Percentiles rank a stretch among this genome's conserved stretches.
Evolutionary conservation across 805 yeast genomes (phyloP).

Genomic region (Zygosaccharomyces gambellarensis): DNA sequence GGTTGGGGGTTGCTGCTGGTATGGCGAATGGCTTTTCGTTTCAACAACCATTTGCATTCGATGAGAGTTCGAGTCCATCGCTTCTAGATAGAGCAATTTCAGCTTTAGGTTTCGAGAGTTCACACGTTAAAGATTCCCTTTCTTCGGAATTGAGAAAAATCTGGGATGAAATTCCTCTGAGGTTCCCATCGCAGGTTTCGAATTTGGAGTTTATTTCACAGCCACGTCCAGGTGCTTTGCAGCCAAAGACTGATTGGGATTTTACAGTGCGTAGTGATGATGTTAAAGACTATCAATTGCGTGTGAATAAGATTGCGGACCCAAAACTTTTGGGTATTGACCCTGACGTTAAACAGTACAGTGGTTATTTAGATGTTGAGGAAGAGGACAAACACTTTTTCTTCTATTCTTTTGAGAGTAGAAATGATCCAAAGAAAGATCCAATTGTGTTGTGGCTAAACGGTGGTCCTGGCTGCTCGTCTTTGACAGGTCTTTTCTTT

Average conservation of each 20-base stretch:
- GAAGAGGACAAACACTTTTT: slow-evolving; percentile 86
- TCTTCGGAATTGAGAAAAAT: slow-evolving; percentile 45
- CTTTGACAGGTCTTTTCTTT: slow-evolving; percentile 79
- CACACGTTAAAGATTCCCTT: slow-evolving; percentile 37
- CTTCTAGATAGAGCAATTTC: slow-evolving; percentile 47
- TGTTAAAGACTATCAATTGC: slow-evolving; percentile 49
- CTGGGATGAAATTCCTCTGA: slow-evolving; percentile 60
- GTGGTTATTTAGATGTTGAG: slow-evolving; percentile 80
- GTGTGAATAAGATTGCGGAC: slow-evolving; percentile 49
- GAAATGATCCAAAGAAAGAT: slow-evolving; percentile 82
- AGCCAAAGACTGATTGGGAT: slow-evolving; percentile 29
- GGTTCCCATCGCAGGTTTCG: slow-evolving; percentile 52
- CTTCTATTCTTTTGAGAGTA: slow-evolving; percentile 79
- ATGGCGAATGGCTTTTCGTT: slow-evolving; percentile 29
- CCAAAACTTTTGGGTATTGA: slow-evolving; percentile 76
- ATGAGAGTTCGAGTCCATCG: slow-evolving; percentile 22
- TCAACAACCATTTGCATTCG: slow-evolving; percentile 31
- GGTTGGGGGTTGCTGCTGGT: slow-evolving; percentile 15
- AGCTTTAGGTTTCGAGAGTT: slow-evolving; percentile 44
- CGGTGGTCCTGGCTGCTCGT: slow-evolving; percentile 95
- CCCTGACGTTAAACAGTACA: slow-evolving; percentile 64
- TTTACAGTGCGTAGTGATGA: slow-evolving; percentile 31
- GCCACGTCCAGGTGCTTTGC: slow-evolving; percentile 36
- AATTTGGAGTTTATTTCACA: slow-evolving; percentile 46
- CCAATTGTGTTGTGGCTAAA: slow-evolving; percentile 86